Base-by-base conservation (phyloP, 257 asterid species). In the Jacaranda copaia region DNA sequence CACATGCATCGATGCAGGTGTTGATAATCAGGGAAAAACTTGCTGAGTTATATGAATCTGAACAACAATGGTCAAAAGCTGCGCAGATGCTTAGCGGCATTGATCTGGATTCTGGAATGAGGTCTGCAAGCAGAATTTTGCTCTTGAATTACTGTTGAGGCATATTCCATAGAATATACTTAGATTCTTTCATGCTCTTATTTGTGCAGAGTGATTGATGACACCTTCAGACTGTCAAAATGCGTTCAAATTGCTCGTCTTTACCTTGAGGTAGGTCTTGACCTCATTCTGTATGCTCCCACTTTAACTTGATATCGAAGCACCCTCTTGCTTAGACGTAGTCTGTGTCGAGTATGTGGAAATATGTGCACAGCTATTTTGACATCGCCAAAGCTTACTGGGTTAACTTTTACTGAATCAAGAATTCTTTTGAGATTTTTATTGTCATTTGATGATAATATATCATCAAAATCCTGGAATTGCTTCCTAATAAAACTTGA, bases 11-110 rank as follows among this genome's bases (percentile, higher is more conserved):
- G 12, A 35, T 71, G 19, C 87, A 96, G 99, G 97, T 93, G 75
- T 81, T 96, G 84, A 86, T 92, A 76, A 93, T 96, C 65, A 87
- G 99, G 77, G 99, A 93, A 83, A 96, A 93, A 77, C 96, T 96
- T 65, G 99, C 99, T 4, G 97, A 86, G 72, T 70, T 96, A 68
- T 96, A 92, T 71, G 99, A 96, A 85, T 93, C 97, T 10, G 98
- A 96, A 79, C 96, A 93, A 65, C 87, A 88, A 68, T 96, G 99
- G 98, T 93, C 98, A 59, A 92, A 87, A 85, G 97, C 98, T 73
- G 99, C 99, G 25, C 97, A 96, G 84, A 96, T 96, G 97, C 97
- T 96, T 51, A 96, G 99, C 16, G 98, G 99, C 88, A 96, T 96
- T 73, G 99, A 96, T 90, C 86, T 96, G 68, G 99, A 96, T 81